Evolutionary conservation across 176 grass and related monocot genomes (phyloP).

Genomic region (Oryza longistaminata): DNA sequence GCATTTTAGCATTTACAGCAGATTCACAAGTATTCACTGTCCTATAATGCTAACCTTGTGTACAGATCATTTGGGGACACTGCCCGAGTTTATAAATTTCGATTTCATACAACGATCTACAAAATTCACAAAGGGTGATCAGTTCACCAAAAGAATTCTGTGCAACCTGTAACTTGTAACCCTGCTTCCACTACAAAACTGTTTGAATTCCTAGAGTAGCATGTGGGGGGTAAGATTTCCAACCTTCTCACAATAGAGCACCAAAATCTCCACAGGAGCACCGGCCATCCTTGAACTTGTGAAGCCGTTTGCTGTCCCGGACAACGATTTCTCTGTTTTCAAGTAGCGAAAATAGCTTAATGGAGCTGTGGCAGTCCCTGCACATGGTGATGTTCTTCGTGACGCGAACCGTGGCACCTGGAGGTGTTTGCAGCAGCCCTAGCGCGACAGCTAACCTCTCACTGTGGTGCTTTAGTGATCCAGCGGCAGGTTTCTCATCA

Average conservation of each 20-base stretch:
- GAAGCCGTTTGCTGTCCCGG: constrained; percentile 75
- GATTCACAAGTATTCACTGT: constrained; percentile 13
- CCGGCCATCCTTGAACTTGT: constrained; percentile 73
- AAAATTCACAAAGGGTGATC: constrained; percentile 11
- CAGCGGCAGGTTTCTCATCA: constrained; percentile 34
- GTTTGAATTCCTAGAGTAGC: neutral
- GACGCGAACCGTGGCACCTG: constrained; percentile 50
- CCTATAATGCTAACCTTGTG: constrained; percentile 10
- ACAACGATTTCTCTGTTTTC: constrained; percentile 82
- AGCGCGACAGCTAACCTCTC: constrained; percentile 79
- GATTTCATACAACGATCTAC: constrained; percentile 10
- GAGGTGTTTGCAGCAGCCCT: constrained; percentile 62
- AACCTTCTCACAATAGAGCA: constrained; percentile 47
- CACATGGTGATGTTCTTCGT: constrained; percentile 91
- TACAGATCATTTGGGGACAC: neutral
- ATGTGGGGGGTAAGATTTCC: neutral
- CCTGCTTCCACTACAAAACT: constrained; percentile 21
- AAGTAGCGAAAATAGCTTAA: constrained; percentile 66
- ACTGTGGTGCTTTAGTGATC: constrained; percentile 67
- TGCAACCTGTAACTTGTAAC: constrained; percentile 1
- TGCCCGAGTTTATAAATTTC: constrained; percentile 25
- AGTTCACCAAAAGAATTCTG: constrained; percentile 7
- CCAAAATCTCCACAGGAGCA: constrained; percentile 89
- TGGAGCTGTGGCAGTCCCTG: constrained; percentile 79
- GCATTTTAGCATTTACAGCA: constrained; percentile 41